Evolutionary conservation across 257 asterid genomes (phyloP).

Genomic region (Nicotiana noctiflora): DNA sequence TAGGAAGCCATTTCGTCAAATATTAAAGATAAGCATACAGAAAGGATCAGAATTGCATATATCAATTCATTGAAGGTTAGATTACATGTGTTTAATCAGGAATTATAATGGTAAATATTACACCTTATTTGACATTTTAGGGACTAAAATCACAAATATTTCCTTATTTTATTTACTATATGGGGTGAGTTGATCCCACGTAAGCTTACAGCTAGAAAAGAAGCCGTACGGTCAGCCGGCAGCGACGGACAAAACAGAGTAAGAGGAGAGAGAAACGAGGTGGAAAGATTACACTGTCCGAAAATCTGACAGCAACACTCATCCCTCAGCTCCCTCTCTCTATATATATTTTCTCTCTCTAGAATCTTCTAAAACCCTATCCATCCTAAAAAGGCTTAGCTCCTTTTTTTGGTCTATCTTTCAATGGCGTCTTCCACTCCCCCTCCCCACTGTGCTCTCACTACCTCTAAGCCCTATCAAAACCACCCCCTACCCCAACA

Average conservation of each 20-base stretch:
- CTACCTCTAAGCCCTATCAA: conserved; percentile 76
- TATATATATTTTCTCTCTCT: conserved; percentile 9
- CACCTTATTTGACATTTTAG: too few species aligned
- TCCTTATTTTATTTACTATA: too few species aligned
- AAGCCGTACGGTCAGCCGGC: not conserved
- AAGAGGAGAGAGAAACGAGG: not conserved
- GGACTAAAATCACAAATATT: too few species aligned
- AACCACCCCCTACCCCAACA: conserved; percentile 39
- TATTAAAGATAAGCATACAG: too few species aligned
- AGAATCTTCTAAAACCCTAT: conserved; percentile 7
- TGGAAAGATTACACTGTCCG: not conserved
- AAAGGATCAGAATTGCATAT: too few species aligned
- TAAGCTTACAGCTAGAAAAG: not conserved
- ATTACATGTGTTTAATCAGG: too few species aligned
- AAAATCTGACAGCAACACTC: not conserved
- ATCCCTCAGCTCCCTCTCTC: not conserved
- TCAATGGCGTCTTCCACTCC: conserved; percentile 90
- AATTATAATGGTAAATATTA: too few species aligned
- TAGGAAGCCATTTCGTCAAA: too few species aligned
- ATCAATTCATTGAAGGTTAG: too few species aligned
- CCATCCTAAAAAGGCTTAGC: not conserved
- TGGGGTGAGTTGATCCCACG: not conserved
- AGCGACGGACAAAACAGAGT: not conserved
- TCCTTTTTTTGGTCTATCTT: not conserved
- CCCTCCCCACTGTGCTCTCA: conserved; percentile 71